Percentiles rank a stretch among this genome's conserved stretches.
Evolutionary conservation across 192 early-diverging fungal species (phyloP).

Genomic region (Backusella parvicylindrica): DNA sequence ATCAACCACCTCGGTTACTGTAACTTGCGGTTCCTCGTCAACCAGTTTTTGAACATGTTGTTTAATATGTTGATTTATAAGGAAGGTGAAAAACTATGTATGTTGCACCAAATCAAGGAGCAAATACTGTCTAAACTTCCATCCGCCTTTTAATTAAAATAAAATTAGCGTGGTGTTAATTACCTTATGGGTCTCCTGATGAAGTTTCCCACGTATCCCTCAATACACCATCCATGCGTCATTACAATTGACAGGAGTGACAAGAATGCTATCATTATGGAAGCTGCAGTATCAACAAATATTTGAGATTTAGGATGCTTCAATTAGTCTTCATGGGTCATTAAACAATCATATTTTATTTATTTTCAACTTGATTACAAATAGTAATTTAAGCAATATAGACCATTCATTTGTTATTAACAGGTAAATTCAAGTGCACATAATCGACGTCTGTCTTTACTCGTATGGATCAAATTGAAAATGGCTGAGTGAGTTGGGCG

Average conservation of each 20-base stretch:
- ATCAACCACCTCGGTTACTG: too few relatives aligned
- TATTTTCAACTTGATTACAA: not conserved
- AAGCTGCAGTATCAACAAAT: not conserved
- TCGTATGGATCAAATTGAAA: conserved; percentile 7
- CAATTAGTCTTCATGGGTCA: not conserved
- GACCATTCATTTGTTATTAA: not conserved
- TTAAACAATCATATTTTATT: not conserved
- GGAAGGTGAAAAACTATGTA: not conserved
- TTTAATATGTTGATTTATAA: not conserved
- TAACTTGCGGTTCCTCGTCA: too few relatives aligned
- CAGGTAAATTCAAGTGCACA: conserved; percentile 6
- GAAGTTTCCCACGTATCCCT: not conserved
- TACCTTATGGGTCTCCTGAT: not conserved
- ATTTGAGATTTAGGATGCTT: not conserved
- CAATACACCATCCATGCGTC: not conserved
- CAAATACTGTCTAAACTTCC: not conserved
- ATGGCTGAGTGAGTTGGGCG: conserved; percentile 14
- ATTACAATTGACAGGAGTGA: not conserved
- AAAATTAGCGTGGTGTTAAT: not conserved
- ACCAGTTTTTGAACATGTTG: too few relatives aligned
- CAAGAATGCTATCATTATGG: not conserved
- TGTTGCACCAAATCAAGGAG: not conserved
- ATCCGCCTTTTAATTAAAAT: not conserved
- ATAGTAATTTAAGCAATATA: not conserved
- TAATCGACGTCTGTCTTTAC: not conserved